Conservation (phyloP, 768 basidiomycete species). For the Pisolithus sp. region DNA sequence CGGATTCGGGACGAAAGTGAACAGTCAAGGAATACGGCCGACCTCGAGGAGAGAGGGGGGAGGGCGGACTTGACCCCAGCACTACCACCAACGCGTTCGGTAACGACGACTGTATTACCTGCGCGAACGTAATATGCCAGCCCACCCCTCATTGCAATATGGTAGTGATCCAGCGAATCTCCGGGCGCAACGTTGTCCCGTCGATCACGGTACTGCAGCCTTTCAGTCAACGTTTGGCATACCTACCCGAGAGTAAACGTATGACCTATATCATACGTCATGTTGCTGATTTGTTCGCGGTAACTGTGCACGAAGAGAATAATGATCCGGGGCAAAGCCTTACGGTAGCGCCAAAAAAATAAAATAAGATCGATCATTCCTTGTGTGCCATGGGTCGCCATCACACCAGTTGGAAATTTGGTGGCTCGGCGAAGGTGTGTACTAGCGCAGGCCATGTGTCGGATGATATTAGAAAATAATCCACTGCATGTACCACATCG, state of each 20-base stretch:
- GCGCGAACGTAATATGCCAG: no score
- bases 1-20: no score
- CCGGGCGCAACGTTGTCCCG: neutral
- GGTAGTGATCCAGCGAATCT: neutral
- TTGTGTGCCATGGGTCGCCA: neutral
- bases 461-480: no score
- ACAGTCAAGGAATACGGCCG: no score
- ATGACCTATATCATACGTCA: neutral
- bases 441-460: no score
- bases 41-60: no score
- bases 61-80: no score
- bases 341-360: neutral
- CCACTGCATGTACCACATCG: no score
- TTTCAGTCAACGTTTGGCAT: neutral
- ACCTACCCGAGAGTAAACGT: neutral
- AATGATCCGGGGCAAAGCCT: neutral
- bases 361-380: neutral
- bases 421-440: no score
- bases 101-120: no score
- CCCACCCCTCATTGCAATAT: neutral
- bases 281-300: neutral
- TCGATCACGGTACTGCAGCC: neutral
- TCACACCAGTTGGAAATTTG: neutral
- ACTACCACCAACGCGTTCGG: no score
- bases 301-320: neutral